Percentiles rank a stretch among this genome's conserved stretches.
Conservation (phyloP, 768 basidiomycete genomes). For the Rhodotorula diobovata region DNA sequence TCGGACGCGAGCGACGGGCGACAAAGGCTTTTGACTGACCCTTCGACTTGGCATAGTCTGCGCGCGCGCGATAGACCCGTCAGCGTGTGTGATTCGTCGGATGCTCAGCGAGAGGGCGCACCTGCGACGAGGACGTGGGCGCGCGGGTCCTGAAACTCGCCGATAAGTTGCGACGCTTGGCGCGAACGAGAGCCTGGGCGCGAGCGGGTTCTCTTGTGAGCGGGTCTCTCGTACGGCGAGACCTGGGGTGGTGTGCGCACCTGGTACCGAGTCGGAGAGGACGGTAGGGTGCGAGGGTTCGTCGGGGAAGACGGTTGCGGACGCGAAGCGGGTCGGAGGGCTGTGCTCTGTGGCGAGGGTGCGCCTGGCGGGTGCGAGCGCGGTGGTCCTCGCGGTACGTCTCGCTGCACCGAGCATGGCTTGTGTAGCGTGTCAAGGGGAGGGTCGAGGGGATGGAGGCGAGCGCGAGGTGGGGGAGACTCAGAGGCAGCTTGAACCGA, state of each 20-base stretch:
- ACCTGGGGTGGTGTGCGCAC: not conserved
- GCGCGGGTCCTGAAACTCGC: conserved; percentile 44
- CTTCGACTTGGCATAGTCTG: conserved; percentile 9
- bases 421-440: not conserved
- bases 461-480: not conserved
- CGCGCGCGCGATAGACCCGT: not conserved
- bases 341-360: not conserved
- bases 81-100: not conserved
- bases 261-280: conserved; percentile 3
- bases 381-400: not conserved
- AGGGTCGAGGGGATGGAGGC: not conserved
- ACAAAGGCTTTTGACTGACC: not conserved
- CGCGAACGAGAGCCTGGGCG: not conserved
- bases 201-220: too few relatives aligned
- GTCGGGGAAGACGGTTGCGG: conserved; percentile 9
- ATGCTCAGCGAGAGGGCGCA: not conserved
- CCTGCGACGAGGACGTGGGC: conserved; percentile 44
- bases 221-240: not conserved
- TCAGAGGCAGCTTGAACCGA: too few relatives aligned
- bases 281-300: conserved; percentile 7
- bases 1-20: not conserved
- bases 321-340: conserved; percentile 13
- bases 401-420: not conserved
- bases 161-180: conserved; percentile 25
- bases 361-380: not conserved